Evolutionary conservation across 371 early-diverging fungal genomes (phyloP).

Genomic region (Lichtheimia ramosa): DNA sequence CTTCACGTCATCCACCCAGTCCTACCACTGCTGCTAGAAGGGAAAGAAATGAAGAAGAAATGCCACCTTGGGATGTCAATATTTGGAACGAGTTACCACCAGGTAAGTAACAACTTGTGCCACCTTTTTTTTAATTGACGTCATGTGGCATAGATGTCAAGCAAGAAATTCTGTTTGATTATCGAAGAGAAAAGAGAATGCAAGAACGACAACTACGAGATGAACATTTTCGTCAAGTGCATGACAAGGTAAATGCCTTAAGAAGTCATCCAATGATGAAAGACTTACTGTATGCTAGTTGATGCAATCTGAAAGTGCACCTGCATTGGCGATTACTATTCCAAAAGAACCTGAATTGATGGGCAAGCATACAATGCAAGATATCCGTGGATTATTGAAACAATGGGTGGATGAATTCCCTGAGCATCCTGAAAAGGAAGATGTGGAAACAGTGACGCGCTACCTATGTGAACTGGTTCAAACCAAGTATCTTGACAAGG

Average conservation of each 20-base stretch:
- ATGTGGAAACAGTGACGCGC: slow-evolving; percentile 23
- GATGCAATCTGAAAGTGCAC: slow-evolving; percentile 1
- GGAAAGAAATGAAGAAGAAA: not conserved
- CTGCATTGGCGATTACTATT: not conserved
- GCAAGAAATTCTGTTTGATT: slow-evolving; percentile 14
- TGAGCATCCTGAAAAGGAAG: slow-evolving; percentile 37
- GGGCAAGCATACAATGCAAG: slow-evolving; percentile 25
- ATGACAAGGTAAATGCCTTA: slow-evolving; percentile 9
- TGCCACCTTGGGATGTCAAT: slow-evolving; percentile 19
- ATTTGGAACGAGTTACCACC: slow-evolving; percentile 31
- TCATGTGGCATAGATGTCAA: not conserved
- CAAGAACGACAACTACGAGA: slow-evolving; percentile 7
- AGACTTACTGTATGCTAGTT: too few relatives aligned
- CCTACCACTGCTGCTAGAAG: not conserved
- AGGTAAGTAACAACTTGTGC: slow-evolving; percentile 12
- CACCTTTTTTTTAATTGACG: not conserved
- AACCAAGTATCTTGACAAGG: slow-evolving; percentile 31
- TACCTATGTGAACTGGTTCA: slow-evolving; percentile 31
- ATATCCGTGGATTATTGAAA: slow-evolving; percentile 23
- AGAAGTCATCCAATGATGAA: not conserved
- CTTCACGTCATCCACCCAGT: too few relatives aligned
- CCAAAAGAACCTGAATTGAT: slow-evolving; percentile 22
- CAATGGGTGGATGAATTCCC: slow-evolving; percentile 29
- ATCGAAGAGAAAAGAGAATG: slow-evolving; percentile 10
- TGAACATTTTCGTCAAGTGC: slow-evolving; percentile 14